These are phyloP conservation scores for Leccinum uliginosum DNA, from an alignment of 768 basidiomycete genomes.

Conservation along the genomic window DNA sequence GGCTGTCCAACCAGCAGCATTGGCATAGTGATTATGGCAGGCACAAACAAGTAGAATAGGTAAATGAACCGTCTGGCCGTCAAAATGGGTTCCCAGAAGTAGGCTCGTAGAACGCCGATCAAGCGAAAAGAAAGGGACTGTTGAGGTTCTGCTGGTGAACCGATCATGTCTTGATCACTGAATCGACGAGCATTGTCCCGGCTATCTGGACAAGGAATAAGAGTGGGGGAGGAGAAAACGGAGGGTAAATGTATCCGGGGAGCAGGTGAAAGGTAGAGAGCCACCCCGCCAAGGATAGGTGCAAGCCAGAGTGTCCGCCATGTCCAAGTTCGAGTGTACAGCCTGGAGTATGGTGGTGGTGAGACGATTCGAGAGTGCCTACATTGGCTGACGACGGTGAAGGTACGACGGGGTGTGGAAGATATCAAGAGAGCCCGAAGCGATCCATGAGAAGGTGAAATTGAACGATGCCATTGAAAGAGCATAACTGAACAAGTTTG, in stretches of 20 bases:
- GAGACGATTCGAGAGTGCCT: constrained; percentile 10
- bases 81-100: constrained; percentile 79
- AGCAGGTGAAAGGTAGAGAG: constrained; percentile 44
- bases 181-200: constrained; percentile 18
- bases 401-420: constrained; percentile 22
- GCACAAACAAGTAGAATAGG: constrained; percentile 79
- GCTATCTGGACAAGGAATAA: constrained; percentile 39
- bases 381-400: constrained; percentile 7
- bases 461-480: constrained; percentile 18
- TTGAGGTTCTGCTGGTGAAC: constrained; percentile 66
- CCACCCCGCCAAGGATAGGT: constrained; percentile 53
- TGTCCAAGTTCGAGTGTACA: constrained; percentile 27
- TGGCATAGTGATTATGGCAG: constrained; percentile 79
- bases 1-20: constrained; percentile 72
- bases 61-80: constrained; percentile 81
- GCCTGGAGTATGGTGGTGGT: constrained; percentile 11
- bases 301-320: constrained; percentile 44
- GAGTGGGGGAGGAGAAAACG: constrained; percentile 47
- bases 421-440: constrained; percentile 14
- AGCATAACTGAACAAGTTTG: constrained; percentile 31
- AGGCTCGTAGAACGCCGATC: constrained; percentile 44
- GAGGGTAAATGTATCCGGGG: constrained; percentile 40
- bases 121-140: constrained; percentile 44
- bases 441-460: constrained; percentile 25
- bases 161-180: constrained; percentile 37